A percentile compares a stretch with the other conserved stretches of the same genome.
These are phyloP conservation scores for Xylaria grammica DNA, from an alignment of 495 filamentous ascomycete species.

Conservation along the genomic window DNA sequence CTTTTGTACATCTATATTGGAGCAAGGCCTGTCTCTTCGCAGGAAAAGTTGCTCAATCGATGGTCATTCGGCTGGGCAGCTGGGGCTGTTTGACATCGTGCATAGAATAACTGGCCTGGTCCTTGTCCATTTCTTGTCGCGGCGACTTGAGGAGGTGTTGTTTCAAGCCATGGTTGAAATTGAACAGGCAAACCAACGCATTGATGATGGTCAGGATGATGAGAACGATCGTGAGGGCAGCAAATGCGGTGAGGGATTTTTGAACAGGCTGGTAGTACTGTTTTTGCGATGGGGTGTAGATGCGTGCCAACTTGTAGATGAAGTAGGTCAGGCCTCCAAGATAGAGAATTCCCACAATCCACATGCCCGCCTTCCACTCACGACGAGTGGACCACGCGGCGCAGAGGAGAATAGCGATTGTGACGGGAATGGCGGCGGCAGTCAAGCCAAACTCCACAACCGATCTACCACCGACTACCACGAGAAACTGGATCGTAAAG, in stretches of 20 bases:
- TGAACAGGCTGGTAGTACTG: slow-evolving; percentile 70
- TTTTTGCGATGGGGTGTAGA: slow-evolving; percentile 71
- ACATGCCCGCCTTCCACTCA: slow-evolving; percentile 81
- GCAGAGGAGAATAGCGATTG: slow-evolving; percentile 81
- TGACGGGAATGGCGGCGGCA: slow-evolving; percentile 85
- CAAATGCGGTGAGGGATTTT: slow-evolving; percentile 86
- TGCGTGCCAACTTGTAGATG: slow-evolving; percentile 95
- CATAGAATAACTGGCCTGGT: slow-evolving; percentile 72
- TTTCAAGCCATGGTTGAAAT: slow-evolving; percentile 91
- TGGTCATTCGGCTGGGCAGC: slow-evolving; percentile 79
- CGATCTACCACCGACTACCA: slow-evolving; percentile 72
- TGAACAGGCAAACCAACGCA: slow-evolving; percentile 81
- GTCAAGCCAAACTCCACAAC: slow-evolving; percentile 84
- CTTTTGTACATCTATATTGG: slow-evolving; percentile 37
- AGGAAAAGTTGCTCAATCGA: slow-evolving; percentile 63
- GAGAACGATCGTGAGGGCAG: slow-evolving; percentile 86
- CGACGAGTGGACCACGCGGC: slow-evolving; percentile 84
- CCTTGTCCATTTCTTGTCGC: slow-evolving; percentile 71
- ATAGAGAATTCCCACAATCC: slow-evolving; percentile 79
- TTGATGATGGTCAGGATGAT: slow-evolving; percentile 90
- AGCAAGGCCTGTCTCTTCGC: neutral
- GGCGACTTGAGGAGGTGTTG: slow-evolving; percentile 74
- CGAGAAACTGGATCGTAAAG: slow-evolving; percentile 96
- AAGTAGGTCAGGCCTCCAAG: slow-evolving; percentile 94
- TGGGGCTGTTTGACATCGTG: slow-evolving; percentile 62